Evolutionary conservation across 2,329 filamentous ascomycete species (phyloP), one percentile per base, ranked within the genome.

Genomic region (Lachnellula cervina): DNA sequence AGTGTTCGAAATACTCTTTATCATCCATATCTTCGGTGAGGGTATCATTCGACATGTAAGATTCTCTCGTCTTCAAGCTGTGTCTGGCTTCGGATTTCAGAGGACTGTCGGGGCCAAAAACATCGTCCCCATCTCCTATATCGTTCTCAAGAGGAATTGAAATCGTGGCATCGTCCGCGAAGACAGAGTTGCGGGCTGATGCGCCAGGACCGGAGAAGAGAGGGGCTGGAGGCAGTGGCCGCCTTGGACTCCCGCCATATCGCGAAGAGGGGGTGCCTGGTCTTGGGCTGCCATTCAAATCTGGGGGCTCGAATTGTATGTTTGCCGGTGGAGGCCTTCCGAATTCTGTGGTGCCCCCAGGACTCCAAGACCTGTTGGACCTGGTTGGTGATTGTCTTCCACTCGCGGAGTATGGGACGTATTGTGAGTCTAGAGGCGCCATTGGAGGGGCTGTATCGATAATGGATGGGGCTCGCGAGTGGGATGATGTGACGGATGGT

Each of bases 241-340:
- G 82, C 63, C 90, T 83, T 11, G 92, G 90, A 68, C 90, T 95
- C 3, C 91, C 89, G 19, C 91, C 89, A 70, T 97, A 97, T 69
- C 85, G 81, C 2, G 90, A 93, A 0, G 91, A 91, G 1, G 93
- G 91, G 0, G 93, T 97, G 5, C 93, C 93, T 1, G 94, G 93
- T 56, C 94, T 78, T 6, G 94, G 92, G 59, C 84, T 92, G 49
- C 94, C 94, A 67, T 97, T 93, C 57, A 97, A 74, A 64, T 97
- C 92, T 21, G 86, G 80, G 0, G 91, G 90, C 71, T 97, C 94
- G 71, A 94, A 97, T 4, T 84, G 80, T 23, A 87, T 76, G 62
- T 78, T 84, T 1, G 89, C 82, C 2, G 90, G 86, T 8, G 89
- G 88, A 51, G 89, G 81, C 28, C 80, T 72, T 13, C 43, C 51